phyloP scores from a whole-genome alignment of 2,329 filamentous ascomycete species.

The Phoma herbarum region DNA sequence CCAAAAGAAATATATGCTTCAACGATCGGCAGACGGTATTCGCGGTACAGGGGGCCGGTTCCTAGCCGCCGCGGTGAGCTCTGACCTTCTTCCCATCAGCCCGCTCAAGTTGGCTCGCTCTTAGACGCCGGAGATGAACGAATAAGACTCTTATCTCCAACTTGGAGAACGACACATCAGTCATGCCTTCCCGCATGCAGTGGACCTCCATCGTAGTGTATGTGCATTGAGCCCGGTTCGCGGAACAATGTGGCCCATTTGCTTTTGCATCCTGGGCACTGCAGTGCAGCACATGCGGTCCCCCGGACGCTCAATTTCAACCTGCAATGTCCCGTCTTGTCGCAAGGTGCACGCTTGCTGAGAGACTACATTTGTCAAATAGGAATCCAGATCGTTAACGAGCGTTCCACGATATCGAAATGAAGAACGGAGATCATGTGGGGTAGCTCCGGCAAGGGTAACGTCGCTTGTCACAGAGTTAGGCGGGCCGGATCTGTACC shows the following conservation, averaged over 20 bases:
- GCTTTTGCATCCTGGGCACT: neutral
- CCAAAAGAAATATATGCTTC: neutral
- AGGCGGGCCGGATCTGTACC: slow-evolving; percentile 29
- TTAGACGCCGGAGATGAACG: neutral
- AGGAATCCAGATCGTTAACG: neutral
- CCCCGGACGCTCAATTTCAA: neutral
- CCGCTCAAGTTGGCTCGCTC: neutral
- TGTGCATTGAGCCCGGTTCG: neutral
- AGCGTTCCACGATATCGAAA: slow-evolving; percentile 7
- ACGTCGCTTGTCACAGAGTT: slow-evolving; percentile 22
- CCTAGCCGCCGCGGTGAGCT: neutral
- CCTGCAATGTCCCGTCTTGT: neutral
- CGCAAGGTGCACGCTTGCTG: neutral
- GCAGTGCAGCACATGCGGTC: neutral
- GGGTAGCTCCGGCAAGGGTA: slow-evolving; percentile 22
- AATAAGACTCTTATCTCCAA: neutral
- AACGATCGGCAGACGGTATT: neutral
- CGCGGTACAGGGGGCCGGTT: neutral
- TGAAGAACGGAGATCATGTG: slow-evolving; percentile 21
- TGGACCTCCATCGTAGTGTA: neutral
- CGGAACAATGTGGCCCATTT: neutral
- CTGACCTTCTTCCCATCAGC: neutral
- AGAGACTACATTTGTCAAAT: slow-evolving; percentile 2
- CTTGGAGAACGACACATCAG: neutral
- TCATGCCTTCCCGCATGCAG: neutral